Conservation (phyloP, 106 monocot genomes). For the Vanilla planifolia region DNA sequence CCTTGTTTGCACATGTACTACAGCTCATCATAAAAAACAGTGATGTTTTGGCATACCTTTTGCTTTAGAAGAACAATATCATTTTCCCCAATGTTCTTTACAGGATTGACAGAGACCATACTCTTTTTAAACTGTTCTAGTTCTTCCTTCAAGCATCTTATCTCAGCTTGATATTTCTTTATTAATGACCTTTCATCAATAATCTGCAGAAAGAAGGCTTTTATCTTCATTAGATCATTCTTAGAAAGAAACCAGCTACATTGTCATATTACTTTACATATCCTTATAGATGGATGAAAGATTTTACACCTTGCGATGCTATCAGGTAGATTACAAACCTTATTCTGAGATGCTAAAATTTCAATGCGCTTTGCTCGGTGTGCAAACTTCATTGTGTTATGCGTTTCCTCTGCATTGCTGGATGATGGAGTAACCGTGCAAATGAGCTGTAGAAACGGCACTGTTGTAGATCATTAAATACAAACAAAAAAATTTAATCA, state of each 20-base stretch:
- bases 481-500: no score
- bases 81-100: constrained; percentile 58
- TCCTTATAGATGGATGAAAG: neutral
- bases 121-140: constrained; percentile 72
- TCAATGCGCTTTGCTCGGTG: constrained; percentile 86
- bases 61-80: constrained; percentile 80
- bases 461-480: no score
- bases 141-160: constrained; percentile 77
- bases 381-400: constrained; percentile 92
- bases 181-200: constrained; percentile 90
- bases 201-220: constrained; percentile 41
- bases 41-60: constrained; percentile 41
- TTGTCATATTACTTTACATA: neutral
- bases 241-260: neutral
- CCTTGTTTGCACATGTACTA: neutral
- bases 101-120: constrained; percentile 38
- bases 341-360: constrained; percentile 93
- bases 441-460: constrained; percentile 50
- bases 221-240: neutral
- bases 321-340: constrained; percentile 24
- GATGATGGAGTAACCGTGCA: constrained; percentile 92
- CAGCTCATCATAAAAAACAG: no score
- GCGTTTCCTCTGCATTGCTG: constrained; percentile 91
- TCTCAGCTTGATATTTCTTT: constrained; percentile 94
- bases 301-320: neutral